phyloP scores from a whole-genome alignment of 805 yeast genomes.

The Lachancea cidri region DNA sequence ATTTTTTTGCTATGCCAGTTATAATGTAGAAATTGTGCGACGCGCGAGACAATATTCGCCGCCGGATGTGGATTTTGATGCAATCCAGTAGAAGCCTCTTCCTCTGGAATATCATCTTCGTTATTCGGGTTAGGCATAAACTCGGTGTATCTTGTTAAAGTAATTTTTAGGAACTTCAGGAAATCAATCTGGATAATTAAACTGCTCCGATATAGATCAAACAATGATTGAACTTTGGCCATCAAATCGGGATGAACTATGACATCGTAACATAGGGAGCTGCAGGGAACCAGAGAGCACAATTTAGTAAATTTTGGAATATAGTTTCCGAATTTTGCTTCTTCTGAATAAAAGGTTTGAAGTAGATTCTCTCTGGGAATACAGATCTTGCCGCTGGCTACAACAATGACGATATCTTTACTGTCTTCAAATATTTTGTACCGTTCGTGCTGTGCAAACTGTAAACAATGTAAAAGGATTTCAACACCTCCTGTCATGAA shows the following conservation, averaged over 20 bases:
- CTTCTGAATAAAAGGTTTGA: constrained; percentile 11
- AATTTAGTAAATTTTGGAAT: constrained; percentile 23
- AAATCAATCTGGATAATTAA: constrained; percentile 33
- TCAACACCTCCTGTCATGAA: constrained; percentile 19
- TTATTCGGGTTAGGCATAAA: constrained; percentile 7
- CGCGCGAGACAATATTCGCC: constrained; percentile 8
- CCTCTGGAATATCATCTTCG: constrained; percentile 4
- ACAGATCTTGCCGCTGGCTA: not conserved
- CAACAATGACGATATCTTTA: not conserved
- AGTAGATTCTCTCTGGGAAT: constrained; percentile 5
- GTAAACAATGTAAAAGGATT: constrained; percentile 20
- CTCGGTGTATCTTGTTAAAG: constrained; percentile 22
- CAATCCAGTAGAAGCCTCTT: constrained; percentile 2
- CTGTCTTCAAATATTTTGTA: constrained; percentile 9
- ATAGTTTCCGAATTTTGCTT: constrained; percentile 23
- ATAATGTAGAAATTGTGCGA: constrained; percentile 15
- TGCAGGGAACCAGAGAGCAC: constrained; percentile 22
- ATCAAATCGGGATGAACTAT: constrained; percentile 16
- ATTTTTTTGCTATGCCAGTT: constrained; percentile 21
- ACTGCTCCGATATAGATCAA: constrained; percentile 27
- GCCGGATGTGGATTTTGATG: not conserved
- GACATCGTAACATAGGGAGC: constrained; percentile 15
- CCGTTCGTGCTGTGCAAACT: constrained; percentile 17
- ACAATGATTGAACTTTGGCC: constrained; percentile 19
- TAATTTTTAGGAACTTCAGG: constrained; percentile 27